Conservation (phyloP, 2,329 filamentous ascomycete genomes). For the Epichloe gansuensis region DNA sequence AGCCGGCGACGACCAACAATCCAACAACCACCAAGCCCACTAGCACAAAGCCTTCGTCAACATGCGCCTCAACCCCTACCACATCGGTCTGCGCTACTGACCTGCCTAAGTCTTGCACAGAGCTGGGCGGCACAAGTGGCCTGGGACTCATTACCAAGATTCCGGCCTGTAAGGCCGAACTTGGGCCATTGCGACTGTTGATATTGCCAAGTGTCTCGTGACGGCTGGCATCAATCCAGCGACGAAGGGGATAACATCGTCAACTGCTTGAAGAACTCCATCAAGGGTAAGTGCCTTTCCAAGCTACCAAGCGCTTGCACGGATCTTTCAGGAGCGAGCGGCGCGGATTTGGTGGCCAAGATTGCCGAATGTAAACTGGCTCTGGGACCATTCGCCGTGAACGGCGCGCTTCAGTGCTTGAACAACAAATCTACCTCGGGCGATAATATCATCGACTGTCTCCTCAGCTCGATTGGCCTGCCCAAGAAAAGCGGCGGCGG, state of each 20-base stretch:
- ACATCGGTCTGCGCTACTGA: conserved; percentile 1
- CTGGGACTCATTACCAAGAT: background rate
- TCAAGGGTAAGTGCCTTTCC: background rate
- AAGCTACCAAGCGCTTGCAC: background rate
- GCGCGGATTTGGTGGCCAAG: background rate
- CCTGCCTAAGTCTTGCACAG: background rate
- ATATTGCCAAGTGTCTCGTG: background rate
- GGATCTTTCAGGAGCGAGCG: background rate
- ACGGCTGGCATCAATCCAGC: background rate
- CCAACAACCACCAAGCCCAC: background rate
- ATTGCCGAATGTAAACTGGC: background rate
- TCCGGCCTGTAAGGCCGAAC: background rate
- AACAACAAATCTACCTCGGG: background rate
- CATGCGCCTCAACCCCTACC: conserved; percentile 1
- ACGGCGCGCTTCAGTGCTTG: background rate
- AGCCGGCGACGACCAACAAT: background rate
- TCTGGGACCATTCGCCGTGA: conserved; percentile 5
- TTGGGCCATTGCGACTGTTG: background rate
- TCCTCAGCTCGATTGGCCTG: background rate
- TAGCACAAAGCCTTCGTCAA: background rate
- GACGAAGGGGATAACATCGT: background rate
- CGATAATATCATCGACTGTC: conserved; percentile 3
- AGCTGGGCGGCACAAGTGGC: background rate
- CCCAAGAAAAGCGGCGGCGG: background rate
- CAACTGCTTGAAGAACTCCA: background rate